These are phyloP conservation scores for Yamadazyma mexicana DNA, from an alignment of 1,139 yeast species.

Conservation along the genomic window DNA sequence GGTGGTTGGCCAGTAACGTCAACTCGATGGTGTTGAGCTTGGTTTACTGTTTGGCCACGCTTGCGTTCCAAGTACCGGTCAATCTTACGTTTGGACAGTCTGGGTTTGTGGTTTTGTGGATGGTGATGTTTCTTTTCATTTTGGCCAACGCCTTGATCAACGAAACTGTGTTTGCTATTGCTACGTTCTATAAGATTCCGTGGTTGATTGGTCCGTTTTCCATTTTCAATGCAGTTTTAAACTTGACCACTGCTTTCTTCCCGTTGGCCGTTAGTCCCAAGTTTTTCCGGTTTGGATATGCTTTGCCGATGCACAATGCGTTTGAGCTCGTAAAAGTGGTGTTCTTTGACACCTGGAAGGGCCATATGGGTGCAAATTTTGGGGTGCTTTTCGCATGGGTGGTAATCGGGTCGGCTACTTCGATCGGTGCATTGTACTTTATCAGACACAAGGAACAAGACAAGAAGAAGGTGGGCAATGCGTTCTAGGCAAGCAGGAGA, in stretches of 20 bases:
- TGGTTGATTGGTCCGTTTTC: constrained; percentile 58
- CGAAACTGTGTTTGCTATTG: constrained; percentile 54
- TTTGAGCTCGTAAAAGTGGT: constrained; percentile 57
- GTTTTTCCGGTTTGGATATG: constrained; percentile 65
- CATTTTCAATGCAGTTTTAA: constrained; percentile 57
- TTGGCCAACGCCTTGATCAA: constrained; percentile 64
- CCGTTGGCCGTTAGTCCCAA: constrained; percentile 54
- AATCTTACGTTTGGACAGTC: constrained; percentile 53
- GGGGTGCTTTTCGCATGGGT: constrained; percentile 64
- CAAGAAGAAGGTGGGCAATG: background rate
- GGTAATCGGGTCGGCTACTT: constrained; percentile 37
- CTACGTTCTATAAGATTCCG: constrained; percentile 48
- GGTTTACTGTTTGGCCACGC: constrained; percentile 56
- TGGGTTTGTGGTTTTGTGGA: constrained; percentile 69
- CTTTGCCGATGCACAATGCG: constrained; percentile 63
- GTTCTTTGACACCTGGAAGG: constrained; percentile 56
- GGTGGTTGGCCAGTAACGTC: constrained; percentile 46
- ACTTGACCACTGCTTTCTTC: constrained; percentile 61
- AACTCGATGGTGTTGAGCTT: constrained; percentile 54
- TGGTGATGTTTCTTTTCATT: constrained; percentile 58
- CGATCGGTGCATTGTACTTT: background rate
- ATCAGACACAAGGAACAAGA: background rate
- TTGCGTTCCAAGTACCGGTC: constrained; percentile 59
- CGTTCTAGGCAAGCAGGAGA: background rate
- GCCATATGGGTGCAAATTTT: constrained; percentile 55